A percentile compares a stretch with the other conserved stretches of the same genome.
These are phyloP conservation scores for Tuctoria greenei DNA, from an alignment of 176 grass and related monocot species.

Conservation along the genomic window DNA sequence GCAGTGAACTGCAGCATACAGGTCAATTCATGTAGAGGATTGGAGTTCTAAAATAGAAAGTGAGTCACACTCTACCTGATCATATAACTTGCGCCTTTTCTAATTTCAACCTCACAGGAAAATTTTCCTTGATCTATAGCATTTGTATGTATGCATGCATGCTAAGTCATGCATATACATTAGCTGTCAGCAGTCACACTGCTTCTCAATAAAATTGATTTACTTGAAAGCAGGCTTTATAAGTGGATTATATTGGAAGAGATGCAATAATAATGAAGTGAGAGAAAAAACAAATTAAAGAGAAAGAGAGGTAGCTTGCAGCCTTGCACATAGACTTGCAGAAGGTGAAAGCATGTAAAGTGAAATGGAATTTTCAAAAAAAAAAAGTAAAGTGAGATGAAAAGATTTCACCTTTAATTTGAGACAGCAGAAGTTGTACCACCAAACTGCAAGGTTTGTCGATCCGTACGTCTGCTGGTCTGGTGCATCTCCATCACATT, in stretches of 20 bases:
- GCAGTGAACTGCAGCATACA: no score
- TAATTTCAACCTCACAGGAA: background rate
- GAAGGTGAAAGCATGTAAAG: background rate
- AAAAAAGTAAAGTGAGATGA: no score
- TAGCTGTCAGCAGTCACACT: background rate
- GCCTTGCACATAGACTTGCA: background rate
- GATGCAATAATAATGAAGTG: background rate
- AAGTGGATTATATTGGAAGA: background rate
- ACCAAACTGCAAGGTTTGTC: constrained; percentile 40
- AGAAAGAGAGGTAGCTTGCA: background rate
- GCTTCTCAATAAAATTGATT: background rate
- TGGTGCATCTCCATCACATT: background rate
- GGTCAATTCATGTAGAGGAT: no score
- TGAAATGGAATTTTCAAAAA: no score
- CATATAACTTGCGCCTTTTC: background rate
- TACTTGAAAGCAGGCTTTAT: background rate
- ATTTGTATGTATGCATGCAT: background rate
- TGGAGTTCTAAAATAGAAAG: no score
- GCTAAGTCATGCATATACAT: background rate
- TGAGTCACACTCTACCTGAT: no score
- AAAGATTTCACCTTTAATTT: constrained; percentile 21
- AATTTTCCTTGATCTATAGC: background rate
- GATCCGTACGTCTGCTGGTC: background rate
- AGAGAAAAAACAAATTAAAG: background rate
- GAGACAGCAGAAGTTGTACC: constrained; percentile 26